A percentile compares a stretch with the other conserved stretches of the same genome.
Evolutionary conservation across 257 asterid species (phyloP).

Genomic region (Coffea canephora): DNA sequence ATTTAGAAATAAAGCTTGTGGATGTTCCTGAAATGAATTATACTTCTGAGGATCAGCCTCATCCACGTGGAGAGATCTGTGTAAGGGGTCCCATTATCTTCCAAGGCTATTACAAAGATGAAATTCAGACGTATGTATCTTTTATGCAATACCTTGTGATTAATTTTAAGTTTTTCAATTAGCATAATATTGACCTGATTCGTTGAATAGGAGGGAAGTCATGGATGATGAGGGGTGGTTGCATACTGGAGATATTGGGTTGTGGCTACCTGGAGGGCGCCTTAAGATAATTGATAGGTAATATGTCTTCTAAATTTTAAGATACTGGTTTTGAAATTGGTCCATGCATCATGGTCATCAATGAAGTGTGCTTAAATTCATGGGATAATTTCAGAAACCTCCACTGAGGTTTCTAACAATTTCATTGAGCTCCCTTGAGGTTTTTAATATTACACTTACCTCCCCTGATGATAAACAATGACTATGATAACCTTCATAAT

Average conservation of each 20-base stretch:
- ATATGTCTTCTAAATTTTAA: background rate
- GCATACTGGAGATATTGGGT: conserved; percentile 96
- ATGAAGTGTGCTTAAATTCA: no score
- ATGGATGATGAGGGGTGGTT: conserved; percentile 81
- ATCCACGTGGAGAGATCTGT: conserved; percentile 91
- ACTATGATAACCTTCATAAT: no score
- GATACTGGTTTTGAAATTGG: background rate
- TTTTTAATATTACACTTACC: no score
- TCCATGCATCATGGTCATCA: background rate
- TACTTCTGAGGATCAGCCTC: conserved; percentile 86
- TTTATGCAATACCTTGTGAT: conserved; percentile 6
- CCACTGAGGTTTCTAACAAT: no score
- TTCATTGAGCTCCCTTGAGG: no score
- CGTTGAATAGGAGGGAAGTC: conserved; percentile 75
- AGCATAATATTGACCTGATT: conserved; percentile 19
- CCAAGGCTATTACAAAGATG: conserved; percentile 91
- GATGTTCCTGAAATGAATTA: conserved; percentile 98
- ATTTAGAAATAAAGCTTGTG: conserved; percentile 83
- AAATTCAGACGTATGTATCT: conserved; percentile 65
- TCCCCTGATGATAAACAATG: no score
- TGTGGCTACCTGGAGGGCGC: conserved; percentile 95
- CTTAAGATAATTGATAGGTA: conserved; percentile 93
- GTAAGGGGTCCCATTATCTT: conserved; percentile 86
- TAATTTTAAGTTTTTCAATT: conserved; percentile 20
- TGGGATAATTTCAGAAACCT: no score